A percentile compares a stretch with the other conserved stretches of the same genome.
Conservation (phyloP, 2,329 filamentous ascomycete species). For the Simplicillium sp. region DNA sequence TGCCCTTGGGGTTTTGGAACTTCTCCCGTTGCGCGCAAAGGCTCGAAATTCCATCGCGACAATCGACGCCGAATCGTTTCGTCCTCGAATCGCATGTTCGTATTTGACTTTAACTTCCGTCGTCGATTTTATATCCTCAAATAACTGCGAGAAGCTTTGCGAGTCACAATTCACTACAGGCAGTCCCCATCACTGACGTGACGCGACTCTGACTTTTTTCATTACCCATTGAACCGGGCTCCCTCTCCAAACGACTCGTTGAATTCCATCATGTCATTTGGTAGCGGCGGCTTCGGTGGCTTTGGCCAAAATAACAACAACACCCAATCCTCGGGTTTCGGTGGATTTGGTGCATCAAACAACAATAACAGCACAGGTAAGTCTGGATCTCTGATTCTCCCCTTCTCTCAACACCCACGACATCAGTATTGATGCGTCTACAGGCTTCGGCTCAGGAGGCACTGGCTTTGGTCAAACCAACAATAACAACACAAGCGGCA, state of each 20-base stretch:
- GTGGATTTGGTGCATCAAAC: conserved; percentile 42
- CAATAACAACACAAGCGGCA: conserved; percentile 15
- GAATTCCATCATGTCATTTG: conserved; percentile 42
- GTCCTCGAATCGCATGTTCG: neutral
- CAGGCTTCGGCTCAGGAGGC: conserved; percentile 28
- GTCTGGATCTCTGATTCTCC: conserved; percentile 17
- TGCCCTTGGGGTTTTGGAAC: no score
- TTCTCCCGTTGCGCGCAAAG: no score
- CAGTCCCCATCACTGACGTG: no score
- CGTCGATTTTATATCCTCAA: neutral
- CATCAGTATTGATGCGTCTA: conserved; percentile 14
- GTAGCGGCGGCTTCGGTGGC: conserved; percentile 41
- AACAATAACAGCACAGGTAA: conserved; percentile 39
- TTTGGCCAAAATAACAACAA: conserved; percentile 50
- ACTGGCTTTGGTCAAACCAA: conserved; percentile 15
- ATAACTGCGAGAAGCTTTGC: no score
- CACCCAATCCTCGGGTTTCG: conserved; percentile 41
- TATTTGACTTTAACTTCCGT: conserved; percentile 15
- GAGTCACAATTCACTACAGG: neutral
- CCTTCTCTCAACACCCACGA: conserved; percentile 8
- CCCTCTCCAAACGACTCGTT: neutral
- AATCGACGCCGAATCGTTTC: no score
- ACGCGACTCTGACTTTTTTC: conserved; percentile 4
- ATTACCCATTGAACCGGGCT: no score
- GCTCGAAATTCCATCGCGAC: neutral